phyloP scores from a whole-genome alignment of 2,329 filamentous ascomycete genomes.

The Purpureocillium takamizusanense region DNA sequence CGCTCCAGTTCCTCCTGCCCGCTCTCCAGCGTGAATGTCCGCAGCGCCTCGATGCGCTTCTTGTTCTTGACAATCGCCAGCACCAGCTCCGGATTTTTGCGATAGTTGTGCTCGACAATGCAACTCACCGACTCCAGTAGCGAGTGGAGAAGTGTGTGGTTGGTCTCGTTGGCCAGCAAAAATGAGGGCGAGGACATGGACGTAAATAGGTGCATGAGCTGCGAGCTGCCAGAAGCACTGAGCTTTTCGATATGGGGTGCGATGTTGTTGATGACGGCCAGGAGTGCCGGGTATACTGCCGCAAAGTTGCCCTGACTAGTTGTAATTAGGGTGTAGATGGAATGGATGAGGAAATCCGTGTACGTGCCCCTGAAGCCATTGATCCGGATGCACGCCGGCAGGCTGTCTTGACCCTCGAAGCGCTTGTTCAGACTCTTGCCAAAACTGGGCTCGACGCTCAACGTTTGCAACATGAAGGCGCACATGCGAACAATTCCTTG shows the following conservation, averaged over 20 bases:
- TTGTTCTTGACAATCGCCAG: constrained; percentile 71
- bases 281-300: constrained; percentile 81
- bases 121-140: constrained; percentile 84
- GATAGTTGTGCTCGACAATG: constrained; percentile 81
- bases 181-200: constrained; percentile 94
- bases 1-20: constrained; percentile 87
- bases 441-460: constrained; percentile 89
- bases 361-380: constrained; percentile 82
- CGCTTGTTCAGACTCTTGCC: constrained; percentile 80
- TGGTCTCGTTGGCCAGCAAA: constrained; percentile 82
- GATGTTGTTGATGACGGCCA: constrained; percentile 91
- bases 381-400: constrained; percentile 75
- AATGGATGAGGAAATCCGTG: constrained; percentile 90
- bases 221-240: constrained; percentile 65
- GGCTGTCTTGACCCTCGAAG: constrained; percentile 80
- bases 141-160: constrained; percentile 72
- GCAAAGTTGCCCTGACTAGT: constrained; percentile 84
- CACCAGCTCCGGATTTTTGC: constrained; percentile 70
- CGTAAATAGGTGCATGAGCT: constrained; percentile 77
- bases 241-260: constrained; percentile 75
- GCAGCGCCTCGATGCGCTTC: constrained; percentile 75
- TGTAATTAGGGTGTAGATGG: constrained; percentile 85
- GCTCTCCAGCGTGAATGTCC: constrained; percentile 83
- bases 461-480: constrained; percentile 88
- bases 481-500: constrained; percentile 95